Base-by-base conservation (phyloP, 495 filamentous ascomycete genomes). In the Hypoxylon rickii region DNA sequence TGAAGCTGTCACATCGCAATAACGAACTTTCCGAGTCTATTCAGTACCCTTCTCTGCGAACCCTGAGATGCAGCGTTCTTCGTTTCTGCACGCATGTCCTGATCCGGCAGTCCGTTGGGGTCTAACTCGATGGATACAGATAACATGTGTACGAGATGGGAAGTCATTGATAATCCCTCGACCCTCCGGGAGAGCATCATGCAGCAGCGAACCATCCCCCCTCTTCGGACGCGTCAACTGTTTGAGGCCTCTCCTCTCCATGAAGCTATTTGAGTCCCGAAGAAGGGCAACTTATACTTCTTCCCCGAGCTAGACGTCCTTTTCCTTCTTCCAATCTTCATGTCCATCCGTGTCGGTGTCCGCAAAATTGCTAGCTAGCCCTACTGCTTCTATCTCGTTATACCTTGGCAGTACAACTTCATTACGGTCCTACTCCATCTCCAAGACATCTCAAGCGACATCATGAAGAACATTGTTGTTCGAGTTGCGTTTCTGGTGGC, bases 401-500 rank as follows among this genome's bases (percentile, higher is more conserved):
- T n/a, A n/a, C n/a, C n/a, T n/a, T n/a, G n/a, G n/a, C n/a, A 31
- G 22, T 22, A 18, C 15, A 15, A n/a, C 18, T 34, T 51, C 41
- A 3, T 34, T 40, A 24, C 10, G 32, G 17, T 44, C 24, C 15
- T 16, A 12, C 40, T 6, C 19, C 17, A 4, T 13, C 19, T 26
- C 15, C 7, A 22, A 19, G 15, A 7, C 32, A 26, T 54, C 16
- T 44, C 5, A 39, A 16, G 16, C 2, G 13, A 6, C 59, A 72
- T 44, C 42, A 76, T 77, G 74, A 75, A 73, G 63, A 34, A 61
- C 52, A 17, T 63, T 47, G 18, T 72, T 21, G 37, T 75, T 32
- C 51, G 68, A 18, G 40, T 68, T 22, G 70, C 67, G 36, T 20
- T 67, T 34, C 56, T 76, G 45, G 68, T 67, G 29, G 41, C 65